A percentile compares a stretch with the other conserved stretches of the same genome.
phyloP scores from a whole-genome alignment of 495 filamentous ascomycete genomes.

The Trichoderma asperelloides region DNA sequence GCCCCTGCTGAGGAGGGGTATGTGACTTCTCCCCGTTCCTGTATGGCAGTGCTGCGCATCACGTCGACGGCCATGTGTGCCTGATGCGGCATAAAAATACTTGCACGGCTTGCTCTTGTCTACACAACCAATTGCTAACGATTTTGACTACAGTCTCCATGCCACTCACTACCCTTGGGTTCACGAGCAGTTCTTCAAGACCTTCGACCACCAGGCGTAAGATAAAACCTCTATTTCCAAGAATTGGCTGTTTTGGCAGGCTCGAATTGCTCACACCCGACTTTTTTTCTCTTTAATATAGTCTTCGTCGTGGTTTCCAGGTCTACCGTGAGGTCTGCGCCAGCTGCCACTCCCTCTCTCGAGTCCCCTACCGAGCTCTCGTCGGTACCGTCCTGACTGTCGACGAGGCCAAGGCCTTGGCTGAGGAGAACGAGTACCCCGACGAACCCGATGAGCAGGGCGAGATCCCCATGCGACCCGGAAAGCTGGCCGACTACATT shows the following conservation, averaged over 20 bases:
- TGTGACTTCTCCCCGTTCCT: conserved; percentile 31
- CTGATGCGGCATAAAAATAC: conserved; percentile 11
- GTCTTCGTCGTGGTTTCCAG: conserved; percentile 98
- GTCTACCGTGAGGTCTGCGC: conserved; percentile 99
- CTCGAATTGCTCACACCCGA: conserved; percentile 12
- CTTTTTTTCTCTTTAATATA: conserved; percentile 25
- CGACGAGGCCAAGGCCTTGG: conserved; percentile 93
- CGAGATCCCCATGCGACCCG: conserved; percentile 94
- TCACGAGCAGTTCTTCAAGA: conserved; percentile 80
- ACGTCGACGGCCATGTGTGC: neutral
- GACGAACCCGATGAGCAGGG: conserved; percentile 96
- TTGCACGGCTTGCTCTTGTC: neutral
- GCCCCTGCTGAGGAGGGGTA: conserved; percentile 96
- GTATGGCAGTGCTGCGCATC: neutral
- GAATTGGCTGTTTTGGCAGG: neutral
- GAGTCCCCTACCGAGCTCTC: conserved; percentile 86
- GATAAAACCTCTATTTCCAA: conserved; percentile 22
- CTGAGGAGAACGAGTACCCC: conserved; percentile 98
- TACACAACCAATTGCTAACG: conserved; percentile 21
- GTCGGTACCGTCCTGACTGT: conserved; percentile 90
- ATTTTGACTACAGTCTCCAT: conserved; percentile 59
- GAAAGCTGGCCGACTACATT: conserved; percentile 97
- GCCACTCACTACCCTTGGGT: conserved; percentile 91
- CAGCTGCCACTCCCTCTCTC: conserved; percentile 89
- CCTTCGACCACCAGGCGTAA: conserved; percentile 95